These are phyloP conservation scores for Phytophthora aleatoria DNA, from an alignment of 352 stramenopile genomes.

Conservation along the genomic window DNA sequence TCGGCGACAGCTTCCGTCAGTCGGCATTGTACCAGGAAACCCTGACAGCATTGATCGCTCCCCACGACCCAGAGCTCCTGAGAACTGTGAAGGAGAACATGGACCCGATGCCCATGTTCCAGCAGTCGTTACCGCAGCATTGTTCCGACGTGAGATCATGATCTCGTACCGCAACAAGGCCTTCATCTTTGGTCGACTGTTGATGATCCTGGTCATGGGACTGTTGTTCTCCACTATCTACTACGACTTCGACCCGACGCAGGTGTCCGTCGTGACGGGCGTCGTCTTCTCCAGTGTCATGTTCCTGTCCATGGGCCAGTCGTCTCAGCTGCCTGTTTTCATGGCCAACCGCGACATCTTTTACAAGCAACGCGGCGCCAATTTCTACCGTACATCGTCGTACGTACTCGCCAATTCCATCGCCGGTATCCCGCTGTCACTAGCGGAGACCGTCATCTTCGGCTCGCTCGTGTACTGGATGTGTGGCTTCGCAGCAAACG, in stretches of 20 bases:
- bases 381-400: conserved; percentile 71
- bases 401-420: conserved; percentile 56
- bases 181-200: conserved; percentile 40
- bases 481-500: background rate
- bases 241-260: conserved; percentile 44
- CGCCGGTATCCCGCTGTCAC: conserved; percentile 3
- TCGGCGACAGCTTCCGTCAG: conserved; percentile 31
- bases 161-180: conserved; percentile 59
- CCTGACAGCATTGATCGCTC: conserved; percentile 9
- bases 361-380: conserved; percentile 79
- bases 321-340: conserved; percentile 69
- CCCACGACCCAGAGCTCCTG: conserved; percentile 17
- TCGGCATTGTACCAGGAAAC: conserved; percentile 24
- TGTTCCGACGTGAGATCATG: conserved; percentile 54
- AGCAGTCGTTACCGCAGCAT: conserved; percentile 34
- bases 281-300: conserved; percentile 77
- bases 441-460: background rate
- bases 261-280: conserved; percentile 60
- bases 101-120: conserved; percentile 33
- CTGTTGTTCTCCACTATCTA: conserved; percentile 50
- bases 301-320: conserved; percentile 75
- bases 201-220: conserved; percentile 50
- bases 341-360: conserved; percentile 57
- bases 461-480: background rate
- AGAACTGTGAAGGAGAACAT: conserved; percentile 26